Evolutionary conservation across 1,284 basidiomycete genomes (phyloP), one percentile per base, ranked within the genome.

Genomic region (Apiotrichum brassicae): DNA sequence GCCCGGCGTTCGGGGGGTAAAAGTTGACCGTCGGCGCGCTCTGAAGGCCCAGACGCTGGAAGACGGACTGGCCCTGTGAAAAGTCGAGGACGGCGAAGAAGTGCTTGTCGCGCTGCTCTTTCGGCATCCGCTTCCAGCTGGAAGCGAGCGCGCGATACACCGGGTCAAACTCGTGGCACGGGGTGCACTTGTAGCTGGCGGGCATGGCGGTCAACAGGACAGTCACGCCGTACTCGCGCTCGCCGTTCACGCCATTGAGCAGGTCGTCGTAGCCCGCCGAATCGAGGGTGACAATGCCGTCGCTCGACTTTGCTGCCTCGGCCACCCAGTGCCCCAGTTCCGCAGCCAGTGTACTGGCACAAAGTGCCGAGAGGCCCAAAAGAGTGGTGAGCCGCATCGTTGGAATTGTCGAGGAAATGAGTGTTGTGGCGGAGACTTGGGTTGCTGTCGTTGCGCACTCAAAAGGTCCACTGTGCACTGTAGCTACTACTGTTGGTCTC

Each of bases 1-100:
- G 80, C 16, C 90, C 90, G 57, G 83, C 76, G 2, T 81, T 76
- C 2, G 91, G 78, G 39, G 83, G 82, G 65, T 85, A 87, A 62
- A 85, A 82, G 59, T 84, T 79, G 25, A 94, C 83, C 4, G 87
- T 80, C 0, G 92, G 92, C 2, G 92, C 92, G 28, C 86, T 78
- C 47, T 75, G 75, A 13, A 92, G 61, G 58, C 79, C 75, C 76
- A 84, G 71, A 76, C 82, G 83, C 73, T 86, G 82, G 75, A 92
- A 97, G 32, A 90, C 78, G 3, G 75, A 72, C 49, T 81, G 79
- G 3, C 81, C 84, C 35, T 86, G 78, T 57, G 85, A 81, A 66
- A 94, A 95, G 71, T 97, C 92, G 32, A 90, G 74, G n/a, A 82
- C 84, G 13, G 83, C 92, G 65, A 95, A 97, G 79, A 95, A 91